phyloP scores from a whole-genome alignment of 768 basidiomycete species.

The Candolleomyces efflorescens region DNA sequence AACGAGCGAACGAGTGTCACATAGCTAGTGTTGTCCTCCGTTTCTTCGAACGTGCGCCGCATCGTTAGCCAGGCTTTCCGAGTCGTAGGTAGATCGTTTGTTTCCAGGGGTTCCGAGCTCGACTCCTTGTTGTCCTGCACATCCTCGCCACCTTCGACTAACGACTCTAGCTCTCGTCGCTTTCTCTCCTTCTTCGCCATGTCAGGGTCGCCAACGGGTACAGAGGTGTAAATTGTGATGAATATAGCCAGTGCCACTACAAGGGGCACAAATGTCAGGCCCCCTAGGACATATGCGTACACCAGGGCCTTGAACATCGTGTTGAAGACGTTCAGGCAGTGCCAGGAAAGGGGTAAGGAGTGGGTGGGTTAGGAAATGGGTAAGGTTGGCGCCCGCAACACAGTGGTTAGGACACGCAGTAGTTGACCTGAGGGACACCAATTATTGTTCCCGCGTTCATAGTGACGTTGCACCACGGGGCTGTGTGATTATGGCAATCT shows the following conservation, averaged over 20 bases:
- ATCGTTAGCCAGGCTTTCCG: slow-evolving; percentile 84
- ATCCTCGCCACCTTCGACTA: slow-evolving; percentile 25
- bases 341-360: not conserved
- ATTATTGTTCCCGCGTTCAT: not conserved
- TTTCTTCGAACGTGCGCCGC: slow-evolving; percentile 73
- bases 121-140: slow-evolving; percentile 8
- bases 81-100: slow-evolving; percentile 57
- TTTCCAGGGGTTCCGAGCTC: slow-evolving; percentile 27
- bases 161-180: slow-evolving; percentile 21
- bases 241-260: slow-evolving; percentile 54
- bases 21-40: slow-evolving; percentile 59
- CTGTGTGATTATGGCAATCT: not conserved
- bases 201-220: slow-evolving; percentile 65
- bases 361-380: slow-evolving; percentile 2
- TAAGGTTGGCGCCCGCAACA: not conserved
- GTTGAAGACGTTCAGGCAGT: slow-evolving; percentile 12
- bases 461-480: slow-evolving; percentile 9
- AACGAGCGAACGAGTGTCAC: slow-evolving; percentile 78
- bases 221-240: slow-evolving; percentile 76
- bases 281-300: slow-evolving; percentile 87
- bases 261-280: slow-evolving; percentile 85
- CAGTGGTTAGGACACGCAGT: not conserved
- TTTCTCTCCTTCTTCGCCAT: slow-evolving; percentile 33
- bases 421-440: not conserved
- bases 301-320: slow-evolving; percentile 70